Percentiles rank a stretch among this genome's conserved stretches.
phyloP scores from a whole-genome alignment of 139 green algal species.

The Picocystis salinarum region DNA sequence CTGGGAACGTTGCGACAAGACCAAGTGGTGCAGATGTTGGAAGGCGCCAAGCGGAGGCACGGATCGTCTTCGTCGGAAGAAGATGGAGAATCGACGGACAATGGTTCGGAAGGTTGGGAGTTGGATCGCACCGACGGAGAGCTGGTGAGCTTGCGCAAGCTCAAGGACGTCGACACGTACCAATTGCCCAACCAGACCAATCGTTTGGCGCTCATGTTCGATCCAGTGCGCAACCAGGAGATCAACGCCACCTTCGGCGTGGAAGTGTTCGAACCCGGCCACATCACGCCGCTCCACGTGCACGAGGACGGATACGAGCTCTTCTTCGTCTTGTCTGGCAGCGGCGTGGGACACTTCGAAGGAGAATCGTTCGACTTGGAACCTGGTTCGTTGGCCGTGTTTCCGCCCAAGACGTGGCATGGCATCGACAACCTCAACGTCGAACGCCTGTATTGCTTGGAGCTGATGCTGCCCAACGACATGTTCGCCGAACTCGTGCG shows the following conservation, averaged over 20 bases:
- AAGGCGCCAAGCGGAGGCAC: too few relatives aligned
- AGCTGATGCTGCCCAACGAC: slow-evolving; percentile 76
- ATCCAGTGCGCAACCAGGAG: not conserved
- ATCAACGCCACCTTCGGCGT: slow-evolving; percentile 49
- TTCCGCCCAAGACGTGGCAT: slow-evolving; percentile 41
- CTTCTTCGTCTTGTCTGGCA: slow-evolving; percentile 60
- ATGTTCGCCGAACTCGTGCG: slow-evolving; percentile 30
- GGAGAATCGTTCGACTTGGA: slow-evolving; percentile 22
- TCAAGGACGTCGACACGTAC: too few relatives aligned
- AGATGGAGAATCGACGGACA: too few relatives aligned
- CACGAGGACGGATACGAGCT: slow-evolving; percentile 54
- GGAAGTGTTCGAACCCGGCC: slow-evolving; percentile 47
- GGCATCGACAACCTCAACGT: slow-evolving; percentile 11
- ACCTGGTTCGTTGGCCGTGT: slow-evolving; percentile 50
- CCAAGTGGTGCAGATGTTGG: too few relatives aligned
- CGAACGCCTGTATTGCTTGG: slow-evolving; percentile 23
- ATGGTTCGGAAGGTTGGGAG: too few relatives aligned
- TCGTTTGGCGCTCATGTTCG: slow-evolving; percentile 49
- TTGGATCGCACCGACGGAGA: too few relatives aligned
- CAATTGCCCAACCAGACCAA: slow-evolving; percentile 60
- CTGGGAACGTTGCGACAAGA: too few relatives aligned
- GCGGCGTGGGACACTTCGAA: slow-evolving; percentile 31
- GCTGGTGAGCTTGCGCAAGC: too few relatives aligned
- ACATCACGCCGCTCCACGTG: slow-evolving; percentile 45
- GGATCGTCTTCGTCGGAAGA: too few relatives aligned